A percentile compares a stretch with the other conserved stretches of the same genome.
Evolutionary conservation across 2,329 filamentous ascomycete species (phyloP).

Genomic region (Claviceps paspali): DNA sequence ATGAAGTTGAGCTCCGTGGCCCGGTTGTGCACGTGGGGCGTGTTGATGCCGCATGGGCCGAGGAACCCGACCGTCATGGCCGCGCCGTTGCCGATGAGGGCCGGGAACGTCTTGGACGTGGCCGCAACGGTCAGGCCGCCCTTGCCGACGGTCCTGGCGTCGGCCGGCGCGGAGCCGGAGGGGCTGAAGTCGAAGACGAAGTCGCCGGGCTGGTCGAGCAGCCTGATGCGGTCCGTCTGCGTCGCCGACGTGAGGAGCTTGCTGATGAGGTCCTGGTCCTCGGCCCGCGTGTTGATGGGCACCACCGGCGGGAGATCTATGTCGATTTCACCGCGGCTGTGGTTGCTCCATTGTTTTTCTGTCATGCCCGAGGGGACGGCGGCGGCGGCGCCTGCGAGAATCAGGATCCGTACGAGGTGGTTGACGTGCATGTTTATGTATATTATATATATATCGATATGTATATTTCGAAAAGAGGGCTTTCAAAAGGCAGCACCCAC

Average conservation of each 20-base stretch:
- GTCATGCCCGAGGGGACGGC: background rate
- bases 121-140: constrained; percentile 25
- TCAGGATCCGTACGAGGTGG: constrained; percentile 1
- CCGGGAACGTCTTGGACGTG: constrained; percentile 32
- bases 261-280: constrained; percentile 13
- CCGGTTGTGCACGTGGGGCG: constrained; percentile 31
- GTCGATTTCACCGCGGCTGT: constrained; percentile 7
- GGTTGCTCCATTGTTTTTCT: background rate
- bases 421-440: background rate
- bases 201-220: constrained; percentile 20
- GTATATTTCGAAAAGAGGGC: too few relatives aligned
- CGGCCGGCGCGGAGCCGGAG: constrained; percentile 6
- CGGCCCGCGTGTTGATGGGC: constrained; percentile 14
- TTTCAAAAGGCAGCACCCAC: too few relatives aligned
- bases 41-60: constrained; percentile 34
- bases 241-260: constrained; percentile 17
- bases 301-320: constrained; percentile 14
- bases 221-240: constrained; percentile 16
- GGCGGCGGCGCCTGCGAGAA: constrained; percentile 1
- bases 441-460: too few relatives aligned
- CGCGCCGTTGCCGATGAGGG: constrained; percentile 31
- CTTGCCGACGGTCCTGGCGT: constrained; percentile 11
- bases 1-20: constrained; percentile 32
- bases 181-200: constrained; percentile 28
- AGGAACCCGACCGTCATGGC: constrained; percentile 34